These are phyloP conservation scores for Annulohypoxylon bovei DNA, from an alignment of 495 filamentous ascomycete genomes.

Conservation along the genomic window DNA sequence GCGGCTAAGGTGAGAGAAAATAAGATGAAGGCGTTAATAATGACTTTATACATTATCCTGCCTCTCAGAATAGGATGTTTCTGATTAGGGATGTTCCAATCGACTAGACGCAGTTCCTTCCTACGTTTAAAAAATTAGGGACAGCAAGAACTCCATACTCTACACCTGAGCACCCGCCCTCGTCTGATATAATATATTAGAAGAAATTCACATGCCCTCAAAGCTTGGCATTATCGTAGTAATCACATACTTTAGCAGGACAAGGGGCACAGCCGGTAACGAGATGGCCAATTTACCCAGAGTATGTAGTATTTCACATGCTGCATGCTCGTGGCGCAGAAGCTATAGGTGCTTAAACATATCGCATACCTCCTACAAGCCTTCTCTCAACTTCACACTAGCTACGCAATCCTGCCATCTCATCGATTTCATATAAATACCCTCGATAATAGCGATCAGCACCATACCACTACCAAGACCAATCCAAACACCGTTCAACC, in stretches of 20 bases:
- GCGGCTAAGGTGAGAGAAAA: background rate
- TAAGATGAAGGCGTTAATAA: background rate
- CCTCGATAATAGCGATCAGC: conserved; percentile 47
- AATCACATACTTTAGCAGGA: background rate
- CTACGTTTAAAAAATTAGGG: background rate
- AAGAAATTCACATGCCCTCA: background rate
- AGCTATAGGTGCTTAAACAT: background rate
- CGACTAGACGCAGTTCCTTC: background rate
- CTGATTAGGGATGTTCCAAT: background rate
- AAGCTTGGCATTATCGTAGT: no score
- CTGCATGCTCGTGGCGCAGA: background rate
- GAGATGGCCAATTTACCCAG: background rate
- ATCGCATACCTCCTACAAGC: background rate
- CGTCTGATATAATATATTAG: background rate
- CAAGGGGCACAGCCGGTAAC: background rate
- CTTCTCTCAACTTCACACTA: conserved; percentile 39
- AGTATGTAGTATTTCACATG: background rate
- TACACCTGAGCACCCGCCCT: background rate
- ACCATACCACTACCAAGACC: conserved; percentile 70
- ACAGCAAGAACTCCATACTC: background rate
- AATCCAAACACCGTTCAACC: conserved; percentile 73
- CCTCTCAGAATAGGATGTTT: background rate
- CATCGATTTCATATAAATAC: conserved; percentile 43
- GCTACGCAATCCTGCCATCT: conserved; percentile 47
- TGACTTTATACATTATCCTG: background rate